Evolutionary conservation across 1,284 basidiomycete genomes (phyloP), one percentile per base, ranked within the genome.

Genomic region (Ganoderma leucocontextum): DNA sequence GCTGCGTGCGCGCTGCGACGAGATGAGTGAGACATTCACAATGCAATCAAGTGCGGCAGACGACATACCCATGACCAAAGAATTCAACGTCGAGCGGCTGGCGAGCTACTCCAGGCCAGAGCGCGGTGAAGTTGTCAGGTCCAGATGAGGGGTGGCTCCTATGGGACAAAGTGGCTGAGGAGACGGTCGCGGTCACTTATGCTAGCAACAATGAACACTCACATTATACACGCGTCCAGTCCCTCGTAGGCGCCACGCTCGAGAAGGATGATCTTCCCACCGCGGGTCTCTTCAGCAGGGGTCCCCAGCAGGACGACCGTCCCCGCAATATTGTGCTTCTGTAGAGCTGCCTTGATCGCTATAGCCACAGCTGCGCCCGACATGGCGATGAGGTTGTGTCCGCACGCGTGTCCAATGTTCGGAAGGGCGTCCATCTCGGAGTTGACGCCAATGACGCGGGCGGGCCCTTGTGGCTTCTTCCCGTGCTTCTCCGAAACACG

Each of bases 321-420:
- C 7, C 93, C 95, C 2, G 89, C 74, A 39, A 93, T 83, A 73
- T 89, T 79, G 75, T 91, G 87, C 66, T 86, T 82, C 76, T 88
- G 80, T 74, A 96, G 81, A 17, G 90, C 91, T 57, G 86, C 84
- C 74, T 90, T 91, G 63, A 94, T 82, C 10, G 89, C 91, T 59
- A 96, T 78, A 15, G 93, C 89, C 29, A 91, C 86, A 19, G 90
- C 94, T 17, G 94, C 87, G 39, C 94, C 95, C 62, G 88, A 86
- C 70, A 93, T 88, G 57, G 93, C 93, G 70, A 96, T 96, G 66
- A 96, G 84, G 79, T 95, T 95, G 78, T 96, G 94, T 0, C 94
- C 94, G 75, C 94, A 95, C 0, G 90, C 94, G 78, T 95, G 89
- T 4, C 89, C 89, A 63, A 91, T 82, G 36, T 83, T 81, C 29